phyloP scores from a whole-genome alignment of 2,329 filamentous ascomycete species.

The Podosphaera fusca region DNA sequence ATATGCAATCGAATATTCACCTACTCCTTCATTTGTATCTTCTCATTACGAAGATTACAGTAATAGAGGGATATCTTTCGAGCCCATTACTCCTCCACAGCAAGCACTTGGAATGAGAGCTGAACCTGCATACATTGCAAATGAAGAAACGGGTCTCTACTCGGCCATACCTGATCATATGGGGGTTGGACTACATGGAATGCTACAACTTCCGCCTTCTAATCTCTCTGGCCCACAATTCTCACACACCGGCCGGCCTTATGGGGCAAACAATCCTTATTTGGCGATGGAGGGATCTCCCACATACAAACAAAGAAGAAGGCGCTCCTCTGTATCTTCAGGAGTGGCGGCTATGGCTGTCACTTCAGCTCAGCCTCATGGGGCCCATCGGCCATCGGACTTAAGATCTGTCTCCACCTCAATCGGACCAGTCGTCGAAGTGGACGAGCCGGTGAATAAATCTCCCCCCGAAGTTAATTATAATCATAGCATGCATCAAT shows the following conservation, averaged over 20 bases:
- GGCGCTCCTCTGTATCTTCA: slow-evolving; percentile 78
- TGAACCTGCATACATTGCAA: slow-evolving; percentile 92
- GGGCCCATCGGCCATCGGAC: slow-evolving; percentile 64
- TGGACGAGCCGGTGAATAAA: slow-evolving; percentile 55
- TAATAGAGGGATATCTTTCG: slow-evolving; percentile 84
- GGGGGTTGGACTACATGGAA: slow-evolving; percentile 50
- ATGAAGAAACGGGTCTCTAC: slow-evolving; percentile 91
- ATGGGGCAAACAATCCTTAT: slow-evolving; percentile 59
- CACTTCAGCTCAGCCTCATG: slow-evolving; percentile 29
- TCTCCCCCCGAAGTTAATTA: slow-evolving; percentile 58
- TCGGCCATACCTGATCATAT: slow-evolving; percentile 81
- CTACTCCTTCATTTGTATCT: slow-evolving; percentile 93
- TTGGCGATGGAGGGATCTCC: slow-evolving; percentile 94
- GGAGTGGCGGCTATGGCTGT: slow-evolving; percentile 47
- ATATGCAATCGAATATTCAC: slow-evolving; percentile 87
- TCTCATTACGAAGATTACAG: slow-evolving; percentile 97
- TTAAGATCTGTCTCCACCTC: slow-evolving; percentile 79
- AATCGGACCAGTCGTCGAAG: slow-evolving; percentile 58
- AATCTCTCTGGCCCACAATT: slow-evolving; percentile 65
- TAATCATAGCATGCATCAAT: slow-evolving; percentile 42
- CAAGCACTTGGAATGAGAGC: slow-evolving; percentile 58
- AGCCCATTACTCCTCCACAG: slow-evolving; percentile 89
- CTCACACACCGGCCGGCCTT: slow-evolving; percentile 42
- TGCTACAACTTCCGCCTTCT: slow-evolving; percentile 76
- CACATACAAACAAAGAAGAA: slow-evolving; percentile 91